Base-by-base conservation (phyloP, 352 stramenopile genomes). In the Phytopythium helicoides region DNA sequence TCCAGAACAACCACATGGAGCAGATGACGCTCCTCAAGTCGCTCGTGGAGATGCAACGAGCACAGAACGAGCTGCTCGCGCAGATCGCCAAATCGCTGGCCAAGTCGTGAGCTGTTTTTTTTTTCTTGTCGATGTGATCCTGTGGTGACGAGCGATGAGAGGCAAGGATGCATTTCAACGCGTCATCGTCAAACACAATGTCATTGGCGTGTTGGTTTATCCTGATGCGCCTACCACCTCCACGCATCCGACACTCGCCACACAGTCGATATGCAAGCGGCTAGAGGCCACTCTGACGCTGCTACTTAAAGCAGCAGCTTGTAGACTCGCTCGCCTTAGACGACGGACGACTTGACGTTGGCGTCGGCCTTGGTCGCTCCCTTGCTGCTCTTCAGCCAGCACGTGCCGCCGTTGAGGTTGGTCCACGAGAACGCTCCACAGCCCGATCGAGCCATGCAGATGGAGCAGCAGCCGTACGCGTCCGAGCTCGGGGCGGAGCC, bases 341-440 rank as follows among this genome's bases (percentile, higher is more conserved):
- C 16, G 21, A 64, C 41, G 19, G 52, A 52, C 25, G 58, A 66
- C 39, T 61, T 56, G 16, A 61, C 47, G 7, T 39, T 47, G 10
- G 25, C 3, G 6, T 48, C 41, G 12, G 26, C 11, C 18, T 28
- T 22, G 2, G 54, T 52, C 16, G 46, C 40, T 12, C 64, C 57
- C 42, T 74, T 71, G 22, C 22, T 41, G 37, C 59, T 82, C 64
- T 86, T 86, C 37, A 86, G 59, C 60, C 67, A 86, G 64, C 71
- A 86, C 16, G 65, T 76, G n/a, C 75, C 70, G 2, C 66, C 70
- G 36, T 72, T 63, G 28, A 47, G 55, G 52, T 72, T 66, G 39
- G 44, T 67, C 73, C 73, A 87, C 15, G 73, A 71, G 38, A 76
- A 87, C 1, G 69, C 73, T 6, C 44, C 42, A 53, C 76, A 87